These are phyloP conservation scores for Monosporascus sp. DNA, from an alignment of 2,329 filamentous ascomycete species.

Conservation along the genomic window DNA sequence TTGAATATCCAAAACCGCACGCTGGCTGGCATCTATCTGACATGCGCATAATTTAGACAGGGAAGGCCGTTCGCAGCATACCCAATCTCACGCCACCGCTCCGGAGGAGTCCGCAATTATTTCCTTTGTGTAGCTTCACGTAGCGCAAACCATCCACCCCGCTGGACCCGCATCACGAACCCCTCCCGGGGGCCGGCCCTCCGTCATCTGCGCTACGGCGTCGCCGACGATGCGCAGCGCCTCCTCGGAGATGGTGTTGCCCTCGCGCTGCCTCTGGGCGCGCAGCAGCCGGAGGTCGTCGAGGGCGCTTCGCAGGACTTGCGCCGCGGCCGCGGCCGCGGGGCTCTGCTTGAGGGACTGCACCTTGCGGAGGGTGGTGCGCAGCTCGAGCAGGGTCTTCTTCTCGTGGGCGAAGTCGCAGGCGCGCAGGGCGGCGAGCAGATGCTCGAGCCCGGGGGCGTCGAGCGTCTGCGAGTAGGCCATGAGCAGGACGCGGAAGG, in stretches of 20 bases:
- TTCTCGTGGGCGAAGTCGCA: slow-evolving; percentile 17
- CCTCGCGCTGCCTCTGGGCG: slow-evolving; percentile 5
- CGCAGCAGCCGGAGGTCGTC: slow-evolving; percentile 6
- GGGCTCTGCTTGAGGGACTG: slow-evolving; percentile 3
- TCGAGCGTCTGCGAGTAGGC: slow-evolving; percentile 18
- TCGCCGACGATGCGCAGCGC: slow-evolving; percentile 21
- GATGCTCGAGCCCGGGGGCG: slow-evolving; percentile 12
- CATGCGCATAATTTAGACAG: too few species aligned
- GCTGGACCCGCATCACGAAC: neutral
- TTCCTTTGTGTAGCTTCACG: too few species aligned
- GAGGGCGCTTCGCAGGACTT: slow-evolving; percentile 13
- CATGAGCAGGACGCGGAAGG: slow-evolving; percentile 15
- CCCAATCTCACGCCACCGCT: too few species aligned
- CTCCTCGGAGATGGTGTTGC: slow-evolving; percentile 15
- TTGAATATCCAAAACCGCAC: too few species aligned
- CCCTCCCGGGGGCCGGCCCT: neutral
- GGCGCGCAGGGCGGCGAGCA: slow-evolving; percentile 15
- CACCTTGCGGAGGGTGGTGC: slow-evolving; percentile 13
- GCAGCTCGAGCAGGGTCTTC: slow-evolving; percentile 13
- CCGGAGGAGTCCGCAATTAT: too few species aligned
- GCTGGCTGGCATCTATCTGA: too few species aligned
- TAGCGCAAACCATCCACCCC: neutral
- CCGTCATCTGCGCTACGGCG: slow-evolving; percentile 13
- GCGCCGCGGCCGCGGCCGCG: slow-evolving; percentile 4
- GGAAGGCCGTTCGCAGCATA: too few species aligned